phyloP scores from a whole-genome alignment of 2,329 filamentous ascomycete genomes.

The Claviceps sp. region DNA sequence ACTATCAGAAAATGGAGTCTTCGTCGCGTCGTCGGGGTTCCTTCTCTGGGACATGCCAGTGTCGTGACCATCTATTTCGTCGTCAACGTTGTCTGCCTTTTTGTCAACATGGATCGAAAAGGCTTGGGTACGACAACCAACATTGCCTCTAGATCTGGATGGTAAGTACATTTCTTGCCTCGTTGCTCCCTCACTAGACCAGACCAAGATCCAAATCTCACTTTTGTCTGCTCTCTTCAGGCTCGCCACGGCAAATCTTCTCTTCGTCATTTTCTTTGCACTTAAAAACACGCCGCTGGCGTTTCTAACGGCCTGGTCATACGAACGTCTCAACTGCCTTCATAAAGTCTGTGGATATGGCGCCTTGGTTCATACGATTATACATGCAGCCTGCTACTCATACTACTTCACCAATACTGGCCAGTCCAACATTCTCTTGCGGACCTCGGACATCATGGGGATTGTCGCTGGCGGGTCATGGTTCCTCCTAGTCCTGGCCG shows the following conservation, averaged over 20 bases:
- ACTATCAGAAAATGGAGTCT: slow-evolving; percentile 15
- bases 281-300: slow-evolving; percentile 46
- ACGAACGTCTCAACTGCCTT: slow-evolving; percentile 44
- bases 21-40: slow-evolving; percentile 14
- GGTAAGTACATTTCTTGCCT: slow-evolving; percentile 16
- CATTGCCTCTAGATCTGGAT: slow-evolving; percentile 24
- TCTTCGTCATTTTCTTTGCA: slow-evolving; percentile 38
- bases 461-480: slow-evolving; percentile 35
- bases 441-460: slow-evolving; percentile 29
- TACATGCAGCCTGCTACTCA: slow-evolving; percentile 33
- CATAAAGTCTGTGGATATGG: slow-evolving; percentile 40
- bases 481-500: slow-evolving; percentile 28
- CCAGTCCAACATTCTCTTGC: slow-evolving; percentile 19
- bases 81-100: slow-evolving; percentile 21
- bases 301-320: slow-evolving; percentile 38
- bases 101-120: slow-evolving; percentile 20
- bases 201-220: not conserved
- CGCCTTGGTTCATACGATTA: slow-evolving; percentile 29
- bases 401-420: slow-evolving; percentile 23
- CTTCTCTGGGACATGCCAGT: slow-evolving; percentile 20
- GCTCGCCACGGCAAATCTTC: slow-evolving; percentile 31
- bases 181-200: not conserved
- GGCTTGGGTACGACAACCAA: slow-evolving; percentile 18
- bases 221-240: slow-evolving; percentile 10
- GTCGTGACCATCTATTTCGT: slow-evolving; percentile 17